Evolutionary conservation across 2,329 filamentous ascomycete genomes (phyloP).

Genomic region (Diaporthe vaccinii): DNA sequence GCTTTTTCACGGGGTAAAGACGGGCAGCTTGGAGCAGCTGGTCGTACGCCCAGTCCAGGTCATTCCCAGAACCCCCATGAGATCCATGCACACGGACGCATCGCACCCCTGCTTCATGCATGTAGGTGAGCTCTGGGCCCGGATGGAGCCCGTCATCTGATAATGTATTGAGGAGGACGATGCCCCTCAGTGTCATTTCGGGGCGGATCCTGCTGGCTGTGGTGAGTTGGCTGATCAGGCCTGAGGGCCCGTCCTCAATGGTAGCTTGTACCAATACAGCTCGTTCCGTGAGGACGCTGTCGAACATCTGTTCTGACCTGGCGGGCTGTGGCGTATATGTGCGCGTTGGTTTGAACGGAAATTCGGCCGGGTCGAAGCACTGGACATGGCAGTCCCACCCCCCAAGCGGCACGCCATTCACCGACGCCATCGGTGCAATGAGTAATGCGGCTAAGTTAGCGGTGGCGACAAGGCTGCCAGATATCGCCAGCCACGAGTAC

Average conservation of each 20-base stretch:
- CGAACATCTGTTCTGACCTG: background rate
- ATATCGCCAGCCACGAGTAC: background rate
- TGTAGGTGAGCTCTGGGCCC: background rate
- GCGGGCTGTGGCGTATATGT: background rate
- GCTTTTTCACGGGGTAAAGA: background rate
- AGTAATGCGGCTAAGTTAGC: background rate
- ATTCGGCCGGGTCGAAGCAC: background rate
- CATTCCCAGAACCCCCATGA: background rate
- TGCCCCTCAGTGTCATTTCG: background rate
- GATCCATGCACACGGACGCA: conserved; percentile 1
- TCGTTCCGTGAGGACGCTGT: conserved; percentile 1
- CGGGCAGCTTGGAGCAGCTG: background rate
- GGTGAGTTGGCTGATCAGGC: background rate
- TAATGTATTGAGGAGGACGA: background rate
- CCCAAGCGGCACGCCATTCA: background rate
- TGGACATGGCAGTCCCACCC: conserved; percentile 15
- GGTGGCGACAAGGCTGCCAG: background rate
- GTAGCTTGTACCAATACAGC: background rate
- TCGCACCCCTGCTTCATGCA: conserved; percentile 9
- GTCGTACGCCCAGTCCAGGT: background rate
- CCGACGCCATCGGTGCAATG: background rate
- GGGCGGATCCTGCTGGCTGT: background rate
- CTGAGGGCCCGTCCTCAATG: conserved; percentile 1
- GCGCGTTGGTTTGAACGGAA: background rate
- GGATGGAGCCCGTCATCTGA: background rate